These are phyloP conservation scores for Hericium erinaceus DNA, from an alignment of 768 basidiomycete species.

Conservation along the genomic window DNA sequence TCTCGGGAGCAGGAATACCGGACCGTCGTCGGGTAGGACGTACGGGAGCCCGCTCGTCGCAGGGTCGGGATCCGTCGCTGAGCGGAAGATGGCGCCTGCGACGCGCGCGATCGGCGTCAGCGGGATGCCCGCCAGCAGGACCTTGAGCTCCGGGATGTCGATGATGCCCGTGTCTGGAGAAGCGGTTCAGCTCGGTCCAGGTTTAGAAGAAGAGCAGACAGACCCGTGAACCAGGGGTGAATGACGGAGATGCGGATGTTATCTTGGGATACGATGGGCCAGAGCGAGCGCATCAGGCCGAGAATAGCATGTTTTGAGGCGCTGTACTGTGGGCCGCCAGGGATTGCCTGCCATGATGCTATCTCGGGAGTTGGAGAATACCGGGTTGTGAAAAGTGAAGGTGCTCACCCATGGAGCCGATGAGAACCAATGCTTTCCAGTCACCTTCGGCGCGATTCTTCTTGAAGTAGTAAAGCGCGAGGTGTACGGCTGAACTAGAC, in stretches of 20 bases:
- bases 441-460: conserved; percentile 5
- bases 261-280: conserved; percentile 22
- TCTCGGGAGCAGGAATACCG: conserved; percentile 35
- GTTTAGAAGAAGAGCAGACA: conserved; percentile 1
- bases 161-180: conserved; percentile 40
- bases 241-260: conserved; percentile 38
- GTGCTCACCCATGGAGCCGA: conserved; percentile 25
- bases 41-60: conserved; percentile 38
- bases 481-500: conserved; percentile 18
- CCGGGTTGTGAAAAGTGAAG: not conserved
- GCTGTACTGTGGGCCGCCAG: conserved; percentile 17
- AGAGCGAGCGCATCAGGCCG: conserved; percentile 20
- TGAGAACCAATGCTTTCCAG: conserved; percentile 22
- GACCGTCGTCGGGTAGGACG: conserved; percentile 41
- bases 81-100: conserved; percentile 42
- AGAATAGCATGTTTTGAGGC: conserved; percentile 25
- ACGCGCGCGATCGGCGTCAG: conserved; percentile 37
- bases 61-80: conserved; percentile 36
- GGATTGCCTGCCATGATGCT: conserved; percentile 20
- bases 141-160: conserved; percentile 23
- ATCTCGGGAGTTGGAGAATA: not conserved
- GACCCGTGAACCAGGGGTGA: conserved; percentile 48
- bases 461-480: conserved; percentile 24
- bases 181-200: not conserved
- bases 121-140: conserved; percentile 42